These are phyloP conservation scores for Diplotaxis tenuifolia DNA, from an alignment of 345 rosid genomes.

Conservation along the genomic window DNA sequence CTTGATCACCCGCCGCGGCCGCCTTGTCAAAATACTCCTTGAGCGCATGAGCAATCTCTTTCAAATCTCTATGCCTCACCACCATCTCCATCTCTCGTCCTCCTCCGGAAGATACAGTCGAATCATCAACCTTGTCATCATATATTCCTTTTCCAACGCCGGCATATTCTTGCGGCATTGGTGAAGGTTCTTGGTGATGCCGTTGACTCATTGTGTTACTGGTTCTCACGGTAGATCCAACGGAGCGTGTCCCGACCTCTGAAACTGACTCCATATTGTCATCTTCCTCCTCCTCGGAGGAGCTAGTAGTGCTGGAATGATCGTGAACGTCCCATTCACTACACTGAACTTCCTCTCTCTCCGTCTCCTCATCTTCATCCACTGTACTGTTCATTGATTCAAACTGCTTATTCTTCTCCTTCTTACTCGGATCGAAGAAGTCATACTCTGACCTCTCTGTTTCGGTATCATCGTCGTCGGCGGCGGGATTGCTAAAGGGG, in stretches of 20 bases:
- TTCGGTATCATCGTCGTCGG: slow-evolving; percentile 36
- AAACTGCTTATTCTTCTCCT: slow-evolving; percentile 14
- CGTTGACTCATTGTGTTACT: background rate
- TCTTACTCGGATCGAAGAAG: slow-evolving; percentile 35
- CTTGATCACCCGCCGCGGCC: slow-evolving; percentile 75
- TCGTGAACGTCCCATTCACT: slow-evolving; percentile 91
- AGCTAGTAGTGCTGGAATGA: slow-evolving; percentile 58
- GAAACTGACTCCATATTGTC: slow-evolving; percentile 59
- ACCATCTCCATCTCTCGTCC: slow-evolving; percentile 44
- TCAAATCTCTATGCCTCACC: slow-evolving; percentile 85
- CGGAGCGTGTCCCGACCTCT: slow-evolving; percentile 61
- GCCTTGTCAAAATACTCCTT: slow-evolving; percentile 74
- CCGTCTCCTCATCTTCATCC: slow-evolving; percentile 42
- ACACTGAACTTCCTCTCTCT: slow-evolving; percentile 91
- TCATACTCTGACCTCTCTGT: slow-evolving; percentile 61
- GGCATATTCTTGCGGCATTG: slow-evolving; percentile 30
- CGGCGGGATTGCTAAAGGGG: background rate
- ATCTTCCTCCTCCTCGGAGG: slow-evolving; percentile 30
- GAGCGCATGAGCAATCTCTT: slow-evolving; percentile 85
- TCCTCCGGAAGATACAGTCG: slow-evolving; percentile 47
- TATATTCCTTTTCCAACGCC: slow-evolving; percentile 15
- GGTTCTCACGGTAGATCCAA: slow-evolving; percentile 46
- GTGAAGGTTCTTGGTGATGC: slow-evolving; percentile 23
- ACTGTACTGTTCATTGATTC: slow-evolving; percentile 15
- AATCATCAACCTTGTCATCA: slow-evolving; percentile 51